Conservation (phyloP, 352 stramenopile species). For the Phytophthora quininea region DNA sequence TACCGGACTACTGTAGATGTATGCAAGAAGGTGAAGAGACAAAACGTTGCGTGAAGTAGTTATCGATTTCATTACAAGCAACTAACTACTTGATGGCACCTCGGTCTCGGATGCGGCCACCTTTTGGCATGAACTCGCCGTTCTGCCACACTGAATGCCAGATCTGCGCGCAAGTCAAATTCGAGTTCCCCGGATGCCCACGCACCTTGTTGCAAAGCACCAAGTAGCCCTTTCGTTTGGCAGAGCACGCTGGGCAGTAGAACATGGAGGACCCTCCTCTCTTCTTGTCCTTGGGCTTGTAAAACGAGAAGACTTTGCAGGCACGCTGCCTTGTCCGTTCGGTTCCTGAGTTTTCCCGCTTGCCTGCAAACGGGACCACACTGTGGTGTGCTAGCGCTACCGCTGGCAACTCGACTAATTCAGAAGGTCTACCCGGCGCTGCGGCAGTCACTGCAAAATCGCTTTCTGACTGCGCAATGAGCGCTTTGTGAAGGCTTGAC, state of each 20-base stretch:
- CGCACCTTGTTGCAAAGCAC: slow-evolving; percentile 17
- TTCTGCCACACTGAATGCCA: slow-evolving; percentile 31
- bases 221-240: neutral
- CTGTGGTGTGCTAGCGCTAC: neutral
- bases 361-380: neutral
- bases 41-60: neutral
- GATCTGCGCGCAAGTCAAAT: slow-evolving; percentile 21
- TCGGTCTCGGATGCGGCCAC: slow-evolving; percentile 8
- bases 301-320: slow-evolving; percentile 16
- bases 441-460: neutral
- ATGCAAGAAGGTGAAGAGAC: neutral
- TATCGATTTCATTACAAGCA: neutral
- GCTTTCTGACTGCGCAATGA: neutral
- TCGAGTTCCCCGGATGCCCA: slow-evolving; percentile 12
- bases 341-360: slow-evolving; percentile 2
- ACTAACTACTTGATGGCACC: slow-evolving; percentile 2
- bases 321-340: slow-evolving; percentile 1
- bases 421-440: neutral
- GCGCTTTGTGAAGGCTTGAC: slow-evolving; percentile 4
- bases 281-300: slow-evolving; percentile 21
- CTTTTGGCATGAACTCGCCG: slow-evolving; percentile 12
- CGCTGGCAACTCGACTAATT: neutral
- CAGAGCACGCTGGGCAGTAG: slow-evolving; percentile 15
- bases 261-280: slow-evolving; percentile 8
- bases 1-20: too few relatives aligned